Evolutionary conservation across 352 stramenopile genomes (phyloP).

Genomic region (Globisporangium polare): DNA sequence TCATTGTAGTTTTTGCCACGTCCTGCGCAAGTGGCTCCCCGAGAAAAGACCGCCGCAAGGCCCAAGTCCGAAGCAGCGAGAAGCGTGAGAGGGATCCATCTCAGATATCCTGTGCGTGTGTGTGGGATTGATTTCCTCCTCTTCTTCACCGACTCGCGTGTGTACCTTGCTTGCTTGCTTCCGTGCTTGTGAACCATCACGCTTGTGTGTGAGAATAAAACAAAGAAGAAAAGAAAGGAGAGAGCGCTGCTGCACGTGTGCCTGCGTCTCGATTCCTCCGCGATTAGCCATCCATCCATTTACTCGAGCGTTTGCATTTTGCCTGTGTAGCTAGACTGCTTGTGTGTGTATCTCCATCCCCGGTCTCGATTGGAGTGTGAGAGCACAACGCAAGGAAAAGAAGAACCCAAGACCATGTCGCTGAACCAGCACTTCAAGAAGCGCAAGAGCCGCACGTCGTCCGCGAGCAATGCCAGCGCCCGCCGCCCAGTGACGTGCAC

Average conservation of each 20-base stretch:
- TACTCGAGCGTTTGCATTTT: not conserved
- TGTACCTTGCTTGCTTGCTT: not conserved
- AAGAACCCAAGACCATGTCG: constrained; percentile 21
- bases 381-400: not conserved
- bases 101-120: constrained; percentile 3
- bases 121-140: not conserved
- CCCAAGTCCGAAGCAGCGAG: not conserved
- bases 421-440: constrained; percentile 72
- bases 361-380: constrained; percentile 9
- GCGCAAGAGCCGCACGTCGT: constrained; percentile 47
- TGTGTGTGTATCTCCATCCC: not conserved
- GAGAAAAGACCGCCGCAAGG: not conserved
- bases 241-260: not conserved
- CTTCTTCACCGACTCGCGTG: not conserved
- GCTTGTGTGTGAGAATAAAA: constrained; percentile 1
- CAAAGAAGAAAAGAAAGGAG: constrained; percentile 4
- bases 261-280: not conserved
- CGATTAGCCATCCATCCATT: constrained; percentile 2
- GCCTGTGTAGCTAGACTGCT: not conserved
- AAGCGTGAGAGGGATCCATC: constrained; percentile 6
- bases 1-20: constrained; percentile 64
- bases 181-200: not conserved
- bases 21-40: constrained; percentile 37
- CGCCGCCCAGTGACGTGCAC: not conserved
- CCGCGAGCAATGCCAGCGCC: constrained; percentile 2